Evolutionary conservation across 768 basidiomycete genomes (phyloP), one percentile per base, ranked within the genome.

Genomic region (Hericium coralloides): DNA sequence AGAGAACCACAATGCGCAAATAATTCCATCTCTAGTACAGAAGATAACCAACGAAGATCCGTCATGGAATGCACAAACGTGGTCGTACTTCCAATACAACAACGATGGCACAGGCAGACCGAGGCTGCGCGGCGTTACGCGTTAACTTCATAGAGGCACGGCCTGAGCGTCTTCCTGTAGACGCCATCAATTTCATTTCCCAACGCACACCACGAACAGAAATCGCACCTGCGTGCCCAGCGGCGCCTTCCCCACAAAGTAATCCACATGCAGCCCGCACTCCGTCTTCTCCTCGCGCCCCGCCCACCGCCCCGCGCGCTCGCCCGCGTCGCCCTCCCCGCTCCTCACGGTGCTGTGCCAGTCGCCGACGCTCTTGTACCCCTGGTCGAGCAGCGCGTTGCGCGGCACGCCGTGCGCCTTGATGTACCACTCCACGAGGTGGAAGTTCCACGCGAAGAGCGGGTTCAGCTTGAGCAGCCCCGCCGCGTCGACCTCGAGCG

Each of bases 391-490:
- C 4, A 99, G 78, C 59, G 80, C 82, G 74, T 99, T 98, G 59
- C 83, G 82, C 2, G 95, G 95, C 0, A 98, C 94, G 48, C 81
- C 72, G 71, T 98, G 82, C 58, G 80, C 76, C 45, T 82, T 82
- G 60, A 95, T 78, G 69, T 98, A 95, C 69, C 82, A 85, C 60
- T 97, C 86, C 17, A 98, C 90, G 41, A 90, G 70, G 8, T 74
- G 68, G 70, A 97, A 95, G 20, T 79, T 81, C 97, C 97, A 99
- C 17, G 82, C 74, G 65, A 85, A 92, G 43, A 99, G 78, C 0
- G 95, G 95, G 70, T 99, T 98, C 49, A 99, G 80, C 75, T 99
- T 98, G 60, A 98, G 70, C 31, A 98, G 73, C 5, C 94, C 95
- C 1, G 90, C 93, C 54, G 79, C 76, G 70, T 99, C 95, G 31